Evolutionary conservation across 352 stramenopile genomes (phyloP).

Genomic region (Pythium insidiosum): DNA sequence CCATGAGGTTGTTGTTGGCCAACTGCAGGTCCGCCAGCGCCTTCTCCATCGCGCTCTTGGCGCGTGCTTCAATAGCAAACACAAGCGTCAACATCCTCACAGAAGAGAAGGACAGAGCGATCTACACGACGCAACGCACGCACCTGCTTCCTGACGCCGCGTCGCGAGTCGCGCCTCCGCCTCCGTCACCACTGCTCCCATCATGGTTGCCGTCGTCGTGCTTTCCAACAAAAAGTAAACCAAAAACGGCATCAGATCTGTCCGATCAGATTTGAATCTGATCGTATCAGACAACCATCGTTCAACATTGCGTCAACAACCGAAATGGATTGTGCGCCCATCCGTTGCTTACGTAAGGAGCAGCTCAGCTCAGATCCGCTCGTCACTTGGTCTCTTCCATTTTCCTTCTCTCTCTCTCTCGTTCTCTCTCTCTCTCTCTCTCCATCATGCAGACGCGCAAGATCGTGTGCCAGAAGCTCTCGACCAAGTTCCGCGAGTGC

Average conservation of each 20-base stretch:
- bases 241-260: no score
- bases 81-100: no score
- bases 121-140: background rate
- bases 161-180: conserved; percentile 13
- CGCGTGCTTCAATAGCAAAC: conserved; percentile 9
- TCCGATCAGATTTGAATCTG: no score
- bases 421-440: no score
- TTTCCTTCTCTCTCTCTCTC: no score
- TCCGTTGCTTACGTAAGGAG: no score
- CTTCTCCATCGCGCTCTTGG: conserved; percentile 4
- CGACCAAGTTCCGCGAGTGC: conserved; percentile 72
- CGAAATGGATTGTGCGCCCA: no score
- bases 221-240: no score
- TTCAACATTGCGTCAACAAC: no score
- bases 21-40: conserved; percentile 36
- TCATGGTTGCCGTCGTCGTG: background rate
- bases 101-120: background rate
- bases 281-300: no score
- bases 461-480: conserved; percentile 75
- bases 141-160: conserved; percentile 11
- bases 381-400: no score
- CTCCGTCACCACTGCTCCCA: conserved; percentile 10
- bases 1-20: conserved; percentile 35
- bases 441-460: conserved; percentile 50
- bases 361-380: no score